Conservation (phyloP, 2,329 filamentous ascomycete genomes). For the Claviceps arundinis region DNA sequence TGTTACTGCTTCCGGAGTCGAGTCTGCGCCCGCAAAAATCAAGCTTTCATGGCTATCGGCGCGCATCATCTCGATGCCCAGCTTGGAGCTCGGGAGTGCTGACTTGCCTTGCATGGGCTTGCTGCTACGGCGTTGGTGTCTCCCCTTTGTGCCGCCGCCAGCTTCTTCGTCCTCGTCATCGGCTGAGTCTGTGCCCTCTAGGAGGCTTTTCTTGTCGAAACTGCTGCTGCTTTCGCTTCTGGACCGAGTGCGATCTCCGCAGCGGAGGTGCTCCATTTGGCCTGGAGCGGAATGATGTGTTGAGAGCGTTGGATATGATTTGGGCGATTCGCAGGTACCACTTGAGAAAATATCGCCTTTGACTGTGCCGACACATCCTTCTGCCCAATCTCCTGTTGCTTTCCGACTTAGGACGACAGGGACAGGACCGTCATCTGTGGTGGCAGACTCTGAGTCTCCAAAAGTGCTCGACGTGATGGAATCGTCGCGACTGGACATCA, state of each 20-base stretch:
- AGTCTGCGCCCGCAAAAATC: conserved; percentile 34
- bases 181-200: conserved; percentile 71
- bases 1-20: conserved; percentile 36
- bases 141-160: conserved; percentile 32
- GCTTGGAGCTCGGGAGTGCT: conserved; percentile 64
- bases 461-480: conserved; percentile 82
- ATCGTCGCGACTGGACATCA: conserved; percentile 72
- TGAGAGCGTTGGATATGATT: conserved; percentile 38
- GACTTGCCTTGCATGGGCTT: conserved; percentile 30
- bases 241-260: conserved; percentile 58
- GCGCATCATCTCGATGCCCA: conserved; percentile 95
- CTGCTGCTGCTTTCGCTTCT: conserved; percentile 57
- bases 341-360: conserved; percentile 37
- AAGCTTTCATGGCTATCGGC: conserved; percentile 88
- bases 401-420: conserved; percentile 64
- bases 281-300: conserved; percentile 53
- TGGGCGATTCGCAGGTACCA: conserved; percentile 20
- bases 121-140: conserved; percentile 34
- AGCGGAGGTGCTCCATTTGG: conserved; percentile 45
- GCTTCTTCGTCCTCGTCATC: conserved; percentile 93
- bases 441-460: conserved; percentile 70
- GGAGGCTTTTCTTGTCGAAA: conserved; percentile 49
- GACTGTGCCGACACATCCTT: conserved; percentile 65
- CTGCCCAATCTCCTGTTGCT: conserved; percentile 64
- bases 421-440: conserved; percentile 56